Percentiles rank a stretch among this genome's conserved stretches.
These are phyloP conservation scores for Daedalea quercina DNA, from an alignment of 768 basidiomycete genomes.

Conservation along the genomic window DNA sequence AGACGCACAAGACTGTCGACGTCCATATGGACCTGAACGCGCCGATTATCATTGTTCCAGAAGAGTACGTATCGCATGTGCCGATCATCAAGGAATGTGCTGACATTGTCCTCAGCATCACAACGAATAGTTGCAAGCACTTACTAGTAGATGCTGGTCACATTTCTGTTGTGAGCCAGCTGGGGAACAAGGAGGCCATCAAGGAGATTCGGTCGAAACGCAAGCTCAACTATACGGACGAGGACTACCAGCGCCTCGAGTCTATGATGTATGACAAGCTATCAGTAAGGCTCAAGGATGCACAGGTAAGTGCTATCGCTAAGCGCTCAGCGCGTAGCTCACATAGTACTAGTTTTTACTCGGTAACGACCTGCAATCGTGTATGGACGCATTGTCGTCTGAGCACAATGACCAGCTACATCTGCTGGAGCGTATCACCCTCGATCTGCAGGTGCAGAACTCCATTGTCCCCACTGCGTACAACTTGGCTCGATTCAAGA, in stretches of 20 bases:
- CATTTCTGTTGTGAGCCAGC: constrained; percentile 86
- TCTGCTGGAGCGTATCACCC: constrained; percentile 86
- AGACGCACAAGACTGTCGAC: constrained; percentile 92
- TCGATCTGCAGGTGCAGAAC: constrained; percentile 84
- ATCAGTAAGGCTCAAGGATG: constrained; percentile 72
- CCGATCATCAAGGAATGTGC: background rate
- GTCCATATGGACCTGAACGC: constrained; percentile 96
- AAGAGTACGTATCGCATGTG: constrained; percentile 51
- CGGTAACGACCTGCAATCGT: constrained; percentile 76
- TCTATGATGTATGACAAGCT: constrained; percentile 95
- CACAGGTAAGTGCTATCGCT: constrained; percentile 58
- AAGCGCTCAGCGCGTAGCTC: background rate
- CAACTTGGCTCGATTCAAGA: constrained; percentile 82
- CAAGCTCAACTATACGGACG: constrained; percentile 76
- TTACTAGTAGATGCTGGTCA: constrained; percentile 95
- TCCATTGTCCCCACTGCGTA: constrained; percentile 85
- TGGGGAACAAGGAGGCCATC: constrained; percentile 78
- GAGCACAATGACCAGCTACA: constrained; percentile 60
- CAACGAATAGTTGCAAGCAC: constrained; percentile 70
- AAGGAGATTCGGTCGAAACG: constrained; percentile 77
- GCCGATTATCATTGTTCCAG: constrained; percentile 94
- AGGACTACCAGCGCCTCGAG: constrained; percentile 81
- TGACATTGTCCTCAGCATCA: constrained; percentile 45
- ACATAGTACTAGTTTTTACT: constrained; percentile 65
- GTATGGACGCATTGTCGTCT: constrained; percentile 69